Evolutionary conservation across 1,284 basidiomycete genomes (phyloP), one percentile per base, ranked within the genome.

Genomic region (Hemileia vastatrix): DNA sequence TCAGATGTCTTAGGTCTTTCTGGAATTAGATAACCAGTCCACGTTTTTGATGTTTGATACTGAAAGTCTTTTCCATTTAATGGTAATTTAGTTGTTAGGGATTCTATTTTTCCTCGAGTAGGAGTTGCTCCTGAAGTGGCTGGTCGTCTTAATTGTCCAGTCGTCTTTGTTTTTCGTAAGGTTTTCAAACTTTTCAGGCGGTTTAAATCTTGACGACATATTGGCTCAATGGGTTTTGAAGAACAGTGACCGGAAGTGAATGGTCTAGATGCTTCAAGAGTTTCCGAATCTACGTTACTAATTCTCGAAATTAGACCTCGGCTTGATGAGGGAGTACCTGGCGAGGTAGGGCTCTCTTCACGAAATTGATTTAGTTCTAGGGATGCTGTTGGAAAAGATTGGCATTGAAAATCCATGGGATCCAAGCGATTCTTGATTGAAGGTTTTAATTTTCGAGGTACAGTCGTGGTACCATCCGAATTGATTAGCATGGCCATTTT

Each of bases 1-100:
- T 63, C 54, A 18, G 61, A 47, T 18, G 61, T 63, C 57, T 57
- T 63, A 23, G 61, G 61, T 36, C 61, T 44, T 47, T 63, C 54
- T 21, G 61, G 61, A 43, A 54, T 54, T 33, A 63, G 49, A n/a
- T n/a, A n/a, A n/a, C n/a, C n/a, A n/a, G n/a, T n/a, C n/a, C n/a
- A n/a, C n/a, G n/a, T n/a, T n/a, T n/a, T n/a, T n/a, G n/a, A n/a
- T n/a, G n/a, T n/a, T n/a, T n/a, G n/a, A n/a, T n/a, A n/a, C n/a
- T n/a, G n/a, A n/a, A n/a, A n/a, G n/a, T n/a, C n/a, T n/a, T n/a
- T n/a, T n/a, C n/a, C n/a, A n/a, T n/a, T n/a, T n/a, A n/a, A n/a
- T n/a, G n/a, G n/a, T n/a, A n/a, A n/a, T n/a, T n/a, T n/a, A n/a
- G n/a, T n/a, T n/a, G n/a, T n/a, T n/a, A n/a, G n/a, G n/a, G n/a